Evolutionary conservation across 108 stramenopile species (phyloP), one percentile per base, ranked within the genome.

Genomic region (Fragilariopsis cylindrus): DNA sequence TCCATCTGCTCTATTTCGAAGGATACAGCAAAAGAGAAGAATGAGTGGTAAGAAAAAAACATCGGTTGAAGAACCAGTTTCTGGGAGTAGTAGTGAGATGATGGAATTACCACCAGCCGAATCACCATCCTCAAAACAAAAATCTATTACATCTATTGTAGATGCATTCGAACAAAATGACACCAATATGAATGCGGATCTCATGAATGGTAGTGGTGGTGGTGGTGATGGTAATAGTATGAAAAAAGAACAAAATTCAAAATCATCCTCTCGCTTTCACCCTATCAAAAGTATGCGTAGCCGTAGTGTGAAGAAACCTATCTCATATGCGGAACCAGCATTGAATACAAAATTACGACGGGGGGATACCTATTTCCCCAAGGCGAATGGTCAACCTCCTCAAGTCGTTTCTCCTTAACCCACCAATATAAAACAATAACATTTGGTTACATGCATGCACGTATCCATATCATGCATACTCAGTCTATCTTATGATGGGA

Each of bases 281-380:
- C 30, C 30, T 30, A 30, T 30, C 30, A 30, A 30, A 30, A 30
- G 30, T 30, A 30, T 30, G n/a, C 30, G 30, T 30, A 30, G 30
- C 30, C 30, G 30, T 30, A 55, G 45, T 41, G 78, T 81, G 39
- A 81, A 81, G 53, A 69, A 83, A 54, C 85, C 85, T 8, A 56
- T 84, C 48, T 86, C 85, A 8, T 86, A 86, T 49, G 82, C 85
- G 15, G 85, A 86, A 55, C 81, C 85, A 45, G 65, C 85, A 0
- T 45, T 81, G 41, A 79, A 76, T 52, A 74, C 79, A 56, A 85
- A 85, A 48, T 39, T 85, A 19, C 75, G 85, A 57, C 71, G 69
- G 62, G 85, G 85, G 4, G 73, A 85, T 57, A 49, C 42, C 1
- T 82, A 53, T 50, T 85, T 85, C 44, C 85, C 81, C 40, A 85